These are phyloP conservation scores for Peronospora belbahrii DNA, from an alignment of 352 stramenopile genomes.

Conservation along the genomic window DNA sequence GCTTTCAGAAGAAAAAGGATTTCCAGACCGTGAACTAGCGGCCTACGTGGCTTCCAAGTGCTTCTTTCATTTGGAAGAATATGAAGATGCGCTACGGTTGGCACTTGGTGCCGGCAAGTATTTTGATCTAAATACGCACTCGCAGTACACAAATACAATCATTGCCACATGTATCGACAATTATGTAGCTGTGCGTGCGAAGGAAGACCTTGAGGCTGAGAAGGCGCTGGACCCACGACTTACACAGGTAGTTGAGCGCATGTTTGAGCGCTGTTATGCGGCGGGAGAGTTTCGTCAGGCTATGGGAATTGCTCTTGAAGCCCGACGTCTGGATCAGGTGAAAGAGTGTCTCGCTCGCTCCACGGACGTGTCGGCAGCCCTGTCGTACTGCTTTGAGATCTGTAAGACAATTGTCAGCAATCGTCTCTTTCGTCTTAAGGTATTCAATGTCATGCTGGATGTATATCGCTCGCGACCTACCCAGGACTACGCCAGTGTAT, in stretches of 20 bases:
- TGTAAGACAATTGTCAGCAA: constrained; percentile 90
- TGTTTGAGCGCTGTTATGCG: constrained; percentile 96
- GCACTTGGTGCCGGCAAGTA: constrained; percentile 92
- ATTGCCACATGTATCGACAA: constrained; percentile 96
- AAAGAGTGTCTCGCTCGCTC: constrained; percentile 86
- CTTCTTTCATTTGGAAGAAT: constrained; percentile 99
- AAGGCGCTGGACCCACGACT: constrained; percentile 87
- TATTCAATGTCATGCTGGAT: constrained; percentile 88
- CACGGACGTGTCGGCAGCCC: constrained; percentile 54
- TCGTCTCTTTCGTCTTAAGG: constrained; percentile 92
- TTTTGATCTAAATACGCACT: constrained; percentile 90
- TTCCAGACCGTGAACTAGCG: constrained; percentile 86
- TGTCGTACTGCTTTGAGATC: constrained; percentile 92
- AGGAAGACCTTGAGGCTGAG: constrained; percentile 66
- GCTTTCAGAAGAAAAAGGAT: constrained; percentile 90
- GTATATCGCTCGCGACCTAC: constrained; percentile 59
- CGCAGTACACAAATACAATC: constrained; percentile 96
- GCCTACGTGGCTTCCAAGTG: constrained; percentile 90
- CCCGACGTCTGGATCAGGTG: constrained; percentile 89
- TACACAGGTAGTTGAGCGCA: constrained; percentile 92
- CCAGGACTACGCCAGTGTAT: constrained; percentile 69
- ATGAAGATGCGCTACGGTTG: constrained; percentile 90
- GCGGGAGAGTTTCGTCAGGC: constrained; percentile 93
- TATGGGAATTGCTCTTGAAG: constrained; percentile 95
- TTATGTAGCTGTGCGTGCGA: constrained; percentile 89